Evolutionary conservation across 805 yeast species (phyloP).

Genomic region (Wickerhamiella hasegawae): DNA sequence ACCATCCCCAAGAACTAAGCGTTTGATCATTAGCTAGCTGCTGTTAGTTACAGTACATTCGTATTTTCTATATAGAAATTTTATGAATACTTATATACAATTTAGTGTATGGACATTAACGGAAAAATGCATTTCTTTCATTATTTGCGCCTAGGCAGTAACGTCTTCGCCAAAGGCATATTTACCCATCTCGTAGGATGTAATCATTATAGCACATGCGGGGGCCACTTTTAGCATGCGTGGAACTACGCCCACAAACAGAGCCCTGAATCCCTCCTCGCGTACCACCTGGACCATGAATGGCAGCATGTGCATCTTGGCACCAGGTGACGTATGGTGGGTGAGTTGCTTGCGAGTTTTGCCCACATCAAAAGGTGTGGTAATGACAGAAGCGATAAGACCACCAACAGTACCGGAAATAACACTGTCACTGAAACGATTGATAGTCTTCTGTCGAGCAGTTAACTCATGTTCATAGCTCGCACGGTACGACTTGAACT

Average conservation of each 20-base stretch:
- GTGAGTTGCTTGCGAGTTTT: constrained; percentile 76
- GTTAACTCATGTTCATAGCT: not conserved
- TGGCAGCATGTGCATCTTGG: constrained; percentile 38
- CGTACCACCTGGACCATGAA: constrained; percentile 46
- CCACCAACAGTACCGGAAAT: constrained; percentile 77
- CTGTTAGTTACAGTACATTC: no score
- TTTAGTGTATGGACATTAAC: no score
- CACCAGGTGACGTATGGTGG: constrained; percentile 19
- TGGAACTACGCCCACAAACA: constrained; percentile 80
- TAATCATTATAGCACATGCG: constrained; percentile 95
- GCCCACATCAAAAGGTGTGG: constrained; percentile 96
- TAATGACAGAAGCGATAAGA: constrained; percentile 62
- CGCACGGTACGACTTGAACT: constrained; percentile 10
- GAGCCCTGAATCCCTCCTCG: constrained; percentile 64
- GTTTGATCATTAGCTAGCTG: no score
- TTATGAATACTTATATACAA: no score
- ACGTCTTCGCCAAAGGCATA: no score
- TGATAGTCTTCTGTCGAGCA: constrained; percentile 6
- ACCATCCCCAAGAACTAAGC: constrained; percentile 6
- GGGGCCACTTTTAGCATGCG: constrained; percentile 87
- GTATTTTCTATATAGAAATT: no score
- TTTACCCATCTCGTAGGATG: constrained; percentile 84
- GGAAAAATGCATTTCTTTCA: no score
- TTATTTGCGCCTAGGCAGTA: no score
- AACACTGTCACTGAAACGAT: constrained; percentile 30